Base-by-base conservation (phyloP, 1,284 basidiomycete species). In the Takashimella koratensis region DNA sequence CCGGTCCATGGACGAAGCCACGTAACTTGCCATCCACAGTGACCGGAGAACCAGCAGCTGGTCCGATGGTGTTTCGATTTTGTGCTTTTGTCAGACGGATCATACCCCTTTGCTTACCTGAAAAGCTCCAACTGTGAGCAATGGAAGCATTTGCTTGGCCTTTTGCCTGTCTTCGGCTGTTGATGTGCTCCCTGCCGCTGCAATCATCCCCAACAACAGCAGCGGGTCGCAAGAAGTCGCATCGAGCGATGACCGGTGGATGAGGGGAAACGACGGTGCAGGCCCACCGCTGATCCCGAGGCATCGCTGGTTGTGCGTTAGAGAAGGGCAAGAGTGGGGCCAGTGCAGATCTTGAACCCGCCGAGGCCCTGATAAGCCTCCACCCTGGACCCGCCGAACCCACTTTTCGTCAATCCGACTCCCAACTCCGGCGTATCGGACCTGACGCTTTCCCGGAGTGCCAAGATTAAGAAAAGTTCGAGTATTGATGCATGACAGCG, bases 231-330 rank as follows among this genome's bases (percentile, higher is more conserved):
- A 23, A 3, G 43, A 20, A 23, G 23, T 13, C 1, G 30, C 19
- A 0, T 44, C 26, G 23, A 53, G 48, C 3, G 47, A 48, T 12
- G 52, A 42, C 2, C 52, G 46, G 43, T 53, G 52, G 6, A 53
- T 36, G 27, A 53, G 43, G 1, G 52, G 52, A 21, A 36, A 49
- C 43, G 43, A 43, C 3, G 21, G 27, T 36, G 16, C 30, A 36
- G 10, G 30, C 8, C 30, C 30, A 36, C 30, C 10, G 16, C 10
- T 36, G 1, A 30, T 39, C 24, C 48, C 52, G 25, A 47, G 52
- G 23, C 52, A 53, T 8, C 45, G 46, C 20, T 53, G 41, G 13
- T 8, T 36, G 30, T 36, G 8, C 8, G 8, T 36, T 36, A 16
- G 30, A 36, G 16, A 36, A 36, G 16, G 30, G 8, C 30, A 36